Conservation (phyloP, 2,329 filamentous ascomycete species). For the Aspergillus felis region DNA sequence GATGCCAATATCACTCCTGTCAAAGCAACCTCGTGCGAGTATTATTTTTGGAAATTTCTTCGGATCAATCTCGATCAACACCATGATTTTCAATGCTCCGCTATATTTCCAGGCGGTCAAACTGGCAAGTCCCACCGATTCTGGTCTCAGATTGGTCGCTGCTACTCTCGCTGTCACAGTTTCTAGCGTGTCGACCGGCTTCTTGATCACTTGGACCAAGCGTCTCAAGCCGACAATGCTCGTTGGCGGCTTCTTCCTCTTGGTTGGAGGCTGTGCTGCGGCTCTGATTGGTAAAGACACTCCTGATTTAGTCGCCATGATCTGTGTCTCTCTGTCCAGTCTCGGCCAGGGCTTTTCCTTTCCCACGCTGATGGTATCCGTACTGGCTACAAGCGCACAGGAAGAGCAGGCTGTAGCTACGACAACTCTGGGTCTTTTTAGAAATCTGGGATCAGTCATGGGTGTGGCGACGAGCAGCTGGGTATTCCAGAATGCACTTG, state of each 20-base stretch:
- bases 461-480: slow-evolving; percentile 70
- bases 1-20: slow-evolving; percentile 48
- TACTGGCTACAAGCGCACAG: slow-evolving; percentile 58
- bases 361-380: slow-evolving; percentile 60
- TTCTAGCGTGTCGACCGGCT: slow-evolving; percentile 56
- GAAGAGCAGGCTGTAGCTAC: slow-evolving; percentile 65
- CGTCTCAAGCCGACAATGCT: slow-evolving; percentile 58
- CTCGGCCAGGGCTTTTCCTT: slow-evolving; percentile 63
- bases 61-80: slow-evolving; percentile 47
- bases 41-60: slow-evolving; percentile 53
- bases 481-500: slow-evolving; percentile 67
- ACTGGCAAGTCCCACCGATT: slow-evolving; percentile 63
- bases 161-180: slow-evolving; percentile 56
- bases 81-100: slow-evolving; percentile 66
- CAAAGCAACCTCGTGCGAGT: slow-evolving; percentile 44
- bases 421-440: slow-evolving; percentile 67
- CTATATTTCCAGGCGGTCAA: slow-evolving; percentile 75
- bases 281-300: slow-evolving; percentile 50
- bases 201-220: slow-evolving; percentile 58
- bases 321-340: slow-evolving; percentile 55
- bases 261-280: slow-evolving; percentile 52
- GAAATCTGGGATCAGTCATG: slow-evolving; percentile 67
- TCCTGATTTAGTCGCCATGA: slow-evolving; percentile 51
- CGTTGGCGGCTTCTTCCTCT: slow-evolving; percentile 46
- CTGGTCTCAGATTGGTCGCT: slow-evolving; percentile 67